Evolutionary conservation across 257 asterid species (phyloP), one percentile per base, ranked within the genome.

Genomic region (Mitragyna speciosa): DNA sequence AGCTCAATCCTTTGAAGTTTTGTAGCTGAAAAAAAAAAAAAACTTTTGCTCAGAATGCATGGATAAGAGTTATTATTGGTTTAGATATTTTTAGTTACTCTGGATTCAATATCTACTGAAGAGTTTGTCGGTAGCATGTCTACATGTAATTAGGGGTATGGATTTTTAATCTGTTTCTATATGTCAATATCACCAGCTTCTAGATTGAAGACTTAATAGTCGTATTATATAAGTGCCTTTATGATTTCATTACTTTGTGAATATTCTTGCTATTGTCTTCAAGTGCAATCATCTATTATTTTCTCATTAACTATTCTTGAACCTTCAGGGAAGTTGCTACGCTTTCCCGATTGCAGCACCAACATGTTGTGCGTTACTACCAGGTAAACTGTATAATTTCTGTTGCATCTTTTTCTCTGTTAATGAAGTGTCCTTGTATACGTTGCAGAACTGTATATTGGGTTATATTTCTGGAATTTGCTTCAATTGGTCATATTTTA

Each of bases 271-370:
- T 73, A 31, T 56, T 78, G 33, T 19, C 12, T 30, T 52, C 26
- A 19, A 17, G 26, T 65, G 45, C 63, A 3, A 39, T 36, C 43
- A 66, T 72, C 5, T 56, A 52, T 26, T n/a, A 5, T 36, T 28
- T 52, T 58, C 51, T 39, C 7, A 41, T 66, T 70, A 52, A 67
- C 39, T 49, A 26, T 22, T 64, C 20, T 75, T 30, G 12, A 5
- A 39, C 33, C 52, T 56, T 28, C 80, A 95, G 98, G 92, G 99
- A 95, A 91, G 99, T 95, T 72, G 96, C 97, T 49, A 95, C 99
- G 31, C 97, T 95, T 84, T 87, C 99, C 59, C 91, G 97, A 77
- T 86, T 95, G 91, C 99, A 95, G 88, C 99, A 95, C 85, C 97
- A 91, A 56, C 99, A 95, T 80, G 98, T 95, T 71, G 99, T 95